These are phyloP conservation scores for Westerdykella aurantiaca DNA, from an alignment of 2,329 filamentous ascomycete genomes.

Conservation along the genomic window DNA sequence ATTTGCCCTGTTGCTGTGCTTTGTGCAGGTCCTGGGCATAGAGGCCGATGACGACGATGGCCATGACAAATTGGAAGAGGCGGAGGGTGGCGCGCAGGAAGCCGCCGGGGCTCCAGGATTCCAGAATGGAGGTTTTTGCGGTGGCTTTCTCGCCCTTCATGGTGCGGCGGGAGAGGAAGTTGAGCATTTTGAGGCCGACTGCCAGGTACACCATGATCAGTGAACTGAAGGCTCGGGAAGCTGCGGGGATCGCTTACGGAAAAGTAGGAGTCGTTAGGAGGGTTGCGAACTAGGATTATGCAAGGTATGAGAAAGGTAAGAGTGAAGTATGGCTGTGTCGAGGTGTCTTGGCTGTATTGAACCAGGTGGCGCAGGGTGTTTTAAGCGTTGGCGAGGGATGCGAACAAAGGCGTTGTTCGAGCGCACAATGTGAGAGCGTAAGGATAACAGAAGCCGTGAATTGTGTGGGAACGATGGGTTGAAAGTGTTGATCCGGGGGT, in stretches of 20 bases:
- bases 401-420: neutral
- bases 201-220: neutral
- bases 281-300: no score
- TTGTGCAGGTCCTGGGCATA: conserved; percentile 44
- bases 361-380: neutral
- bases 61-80: conserved; percentile 70
- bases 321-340: neutral
- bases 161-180: conserved; percentile 25
- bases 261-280: no score
- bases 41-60: conserved; percentile 69
- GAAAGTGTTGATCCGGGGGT: neutral
- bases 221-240: no score
- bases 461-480: neutral
- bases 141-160: conserved; percentile 28
- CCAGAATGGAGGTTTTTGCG: conserved; percentile 4
- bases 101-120: conserved; percentile 1
- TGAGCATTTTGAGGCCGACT: conserved; percentile 19
- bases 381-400: neutral
- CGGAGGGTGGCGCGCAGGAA: conserved; percentile 57
- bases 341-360: neutral
- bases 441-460: neutral
- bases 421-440: conserved; percentile 4
- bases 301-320: neutral
- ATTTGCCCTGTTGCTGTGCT: conserved; percentile 41
- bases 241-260: no score